Base-by-base conservation (phyloP, 164 flowering plant genomes). In the Chimonanthus salicifolius region DNA sequence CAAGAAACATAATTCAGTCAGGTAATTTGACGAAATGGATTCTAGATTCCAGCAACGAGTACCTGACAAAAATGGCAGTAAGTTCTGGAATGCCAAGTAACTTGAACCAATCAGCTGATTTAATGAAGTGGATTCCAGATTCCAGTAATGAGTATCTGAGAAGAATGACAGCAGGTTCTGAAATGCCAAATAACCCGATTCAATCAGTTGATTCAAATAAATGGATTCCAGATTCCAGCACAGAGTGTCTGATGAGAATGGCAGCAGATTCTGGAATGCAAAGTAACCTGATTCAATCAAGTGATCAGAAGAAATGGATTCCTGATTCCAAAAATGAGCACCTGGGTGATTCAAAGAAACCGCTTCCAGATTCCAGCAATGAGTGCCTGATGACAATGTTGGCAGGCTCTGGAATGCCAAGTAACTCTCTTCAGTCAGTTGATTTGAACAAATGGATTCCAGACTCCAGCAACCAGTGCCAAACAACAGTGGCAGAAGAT, bases 391-490 rank as follows among this genome's bases (percentile, higher is more conserved):
- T 64, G 21, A 44, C 49, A 6, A 5, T 44, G 51, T 7, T 33
- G 1, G 51, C 70, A 15, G 4, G 11, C 4, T 63, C 46, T 3
- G 66, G 44, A 63, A 6, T 63, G 33, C 46, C 44, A 6, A 21
- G 18, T 9, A 33, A 33, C 64, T 48, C 3, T 18, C n/a, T 9
- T 44, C 69, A 10, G n/a, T 44, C 43, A 1, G 70, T 6, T 48
- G 51, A 47, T 49, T 18, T 7, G 60, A 54, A 33, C 33, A 33
- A 33, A 33, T 33, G 33, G 47, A 7, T 48, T 5, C 58, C 44
- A 43, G 58, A 62, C 50, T 18, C 50, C 7, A 49, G 63, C 16
- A 69, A n/a, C 62, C 54, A 49, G 49, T 71, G 74, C 46, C 47
- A 10, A 8, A 2, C 67, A 44, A 43, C 47, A 47, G 44, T 65